Conservation (phyloP, 139 green algal genomes). For the Chlorella sp. region DNA sequence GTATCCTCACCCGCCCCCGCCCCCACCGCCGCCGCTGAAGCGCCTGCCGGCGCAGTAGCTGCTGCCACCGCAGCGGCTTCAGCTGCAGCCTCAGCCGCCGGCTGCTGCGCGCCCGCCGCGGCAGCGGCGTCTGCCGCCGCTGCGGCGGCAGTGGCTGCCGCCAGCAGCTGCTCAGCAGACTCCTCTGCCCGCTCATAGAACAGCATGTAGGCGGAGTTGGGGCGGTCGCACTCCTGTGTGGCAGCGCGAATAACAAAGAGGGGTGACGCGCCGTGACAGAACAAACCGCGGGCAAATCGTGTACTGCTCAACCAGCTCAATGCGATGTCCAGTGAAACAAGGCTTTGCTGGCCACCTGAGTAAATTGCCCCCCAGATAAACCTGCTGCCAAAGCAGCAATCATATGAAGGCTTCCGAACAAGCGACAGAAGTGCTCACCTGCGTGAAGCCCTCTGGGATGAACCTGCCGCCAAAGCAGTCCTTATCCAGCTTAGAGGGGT, state of each 20-base stretch:
- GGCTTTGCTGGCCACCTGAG: too few species aligned
- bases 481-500: slow-evolving; percentile 73
- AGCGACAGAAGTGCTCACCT: too few species aligned
- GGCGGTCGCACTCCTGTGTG: slow-evolving; percentile 73
- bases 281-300: too few species aligned
- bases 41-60: neutral
- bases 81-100: neutral
- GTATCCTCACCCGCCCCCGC: neutral
- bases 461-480: slow-evolving; percentile 88
- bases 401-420: too few species aligned
- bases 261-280: too few species aligned
- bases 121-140: too few species aligned
- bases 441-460: slow-evolving; percentile 1
- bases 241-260: neutral
- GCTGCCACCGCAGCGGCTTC: neutral
- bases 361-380: too few species aligned
- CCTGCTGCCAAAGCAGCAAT: too few species aligned
- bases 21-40: neutral
- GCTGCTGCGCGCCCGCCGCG: too few species aligned
- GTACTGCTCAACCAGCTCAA: too few species aligned
- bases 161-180: neutral
- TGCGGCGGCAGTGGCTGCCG: neutral
- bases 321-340: too few species aligned
- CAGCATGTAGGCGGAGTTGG: slow-evolving; percentile 96
- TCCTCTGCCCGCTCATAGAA: slow-evolving; percentile 86